phyloP scores from a whole-genome alignment of 2,329 filamentous ascomycete species.

The Colletotrichum ledebouriae region DNA sequence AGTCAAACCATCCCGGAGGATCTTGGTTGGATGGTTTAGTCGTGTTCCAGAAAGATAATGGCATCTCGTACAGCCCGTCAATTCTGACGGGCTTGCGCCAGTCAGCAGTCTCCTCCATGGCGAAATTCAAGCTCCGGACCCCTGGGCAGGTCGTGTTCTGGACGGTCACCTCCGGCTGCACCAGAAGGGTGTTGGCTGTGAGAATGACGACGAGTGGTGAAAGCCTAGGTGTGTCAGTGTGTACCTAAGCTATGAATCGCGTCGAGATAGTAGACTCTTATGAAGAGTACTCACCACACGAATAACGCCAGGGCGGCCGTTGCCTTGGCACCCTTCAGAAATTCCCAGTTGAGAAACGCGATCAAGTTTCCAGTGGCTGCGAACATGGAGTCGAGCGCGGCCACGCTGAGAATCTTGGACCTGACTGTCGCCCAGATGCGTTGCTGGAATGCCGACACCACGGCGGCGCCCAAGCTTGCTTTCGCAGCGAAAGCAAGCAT shows the following conservation, averaged over 20 bases:
- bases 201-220: constrained; percentile 57
- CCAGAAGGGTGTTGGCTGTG: constrained; percentile 53
- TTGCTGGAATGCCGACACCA: constrained; percentile 47
- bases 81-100: too few relatives aligned
- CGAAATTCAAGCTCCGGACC: too few relatives aligned
- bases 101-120: too few relatives aligned
- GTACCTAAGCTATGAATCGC: neutral
- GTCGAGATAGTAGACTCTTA: too few relatives aligned
- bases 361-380: constrained; percentile 51
- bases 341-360: constrained; percentile 48
- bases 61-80: too few relatives aligned
- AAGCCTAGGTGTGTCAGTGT: constrained; percentile 14
- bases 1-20: too few relatives aligned
- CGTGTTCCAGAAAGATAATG: too few relatives aligned
- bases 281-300: constrained; percentile 48
- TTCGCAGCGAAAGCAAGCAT: constrained; percentile 54
- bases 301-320: constrained; percentile 52
- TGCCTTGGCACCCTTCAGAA: constrained; percentile 49
- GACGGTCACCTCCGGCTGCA: constrained; percentile 45
- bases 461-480: constrained; percentile 51
- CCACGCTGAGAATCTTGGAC: constrained; percentile 42
- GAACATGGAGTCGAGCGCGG: constrained; percentile 49
- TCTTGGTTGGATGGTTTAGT: too few relatives aligned
- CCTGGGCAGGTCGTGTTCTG: too few relatives aligned
- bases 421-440: constrained; percentile 45